Base-by-base conservation (phyloP, 768 basidiomycete genomes). In the Leccinum arenicola region DNA sequence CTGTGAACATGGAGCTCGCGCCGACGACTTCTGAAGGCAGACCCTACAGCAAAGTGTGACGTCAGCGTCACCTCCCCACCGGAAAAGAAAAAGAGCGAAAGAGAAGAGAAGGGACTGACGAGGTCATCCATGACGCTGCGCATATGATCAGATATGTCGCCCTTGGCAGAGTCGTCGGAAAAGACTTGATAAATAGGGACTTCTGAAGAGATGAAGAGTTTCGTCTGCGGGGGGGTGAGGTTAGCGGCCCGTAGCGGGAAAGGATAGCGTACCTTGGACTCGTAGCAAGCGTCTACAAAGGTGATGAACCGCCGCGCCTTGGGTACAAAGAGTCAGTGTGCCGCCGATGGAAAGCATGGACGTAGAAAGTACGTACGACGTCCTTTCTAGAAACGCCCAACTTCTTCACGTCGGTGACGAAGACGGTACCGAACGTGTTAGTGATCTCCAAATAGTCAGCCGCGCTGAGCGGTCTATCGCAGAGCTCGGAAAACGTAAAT, bases 371-470 rank as follows among this genome's bases (percentile, higher is more conserved):
- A 63, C 68, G 65, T 70, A 91, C 93, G 77, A 88, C 81, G 70
- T 99, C 97, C 75, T 97, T 95, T 70, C 86, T 82, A 55, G 84
- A 81, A 63, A 98, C 71, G 1, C 86, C 90, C 87, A 99, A 87
- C 78, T 91, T 91, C 50, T 90, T 92, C 33, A 98, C 85, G 67
- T 93, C 88, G 47, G 86, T 76, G 33, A 99, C 76, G 69, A 99
- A 98, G n/a, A 99, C 78, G 15, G 94, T 96, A 29, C 83, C 81
- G 71, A 97, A 99, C 31, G 79, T 85, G 67, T 86, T 86, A 5
- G 95, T 96, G 57, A 99, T 84, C 76, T 98, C 94, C 40, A 99
- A 72, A 73, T 98, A 99, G 73, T 99, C 97, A 2, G 94, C 94
- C 23, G 97, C 96, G 67, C 92, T 92, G 67, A 97, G 76, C 1